phyloP scores from a whole-genome alignment of 2,329 filamentous ascomycete species.

The Epichloe gansuensis region DNA sequence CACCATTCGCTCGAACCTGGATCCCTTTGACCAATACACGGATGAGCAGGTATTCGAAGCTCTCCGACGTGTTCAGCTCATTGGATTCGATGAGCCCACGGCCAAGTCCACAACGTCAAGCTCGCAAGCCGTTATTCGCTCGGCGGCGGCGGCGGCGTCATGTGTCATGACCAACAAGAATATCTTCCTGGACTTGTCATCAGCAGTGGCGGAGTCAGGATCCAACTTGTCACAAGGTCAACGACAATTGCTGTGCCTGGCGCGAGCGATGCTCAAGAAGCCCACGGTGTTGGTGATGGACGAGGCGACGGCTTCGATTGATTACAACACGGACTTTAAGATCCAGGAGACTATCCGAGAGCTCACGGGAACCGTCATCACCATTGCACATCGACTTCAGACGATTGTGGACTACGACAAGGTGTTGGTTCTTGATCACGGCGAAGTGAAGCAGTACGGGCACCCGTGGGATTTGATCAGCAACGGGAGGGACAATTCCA shows the following conservation, averaged over 20 bases:
- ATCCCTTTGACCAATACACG: slow-evolving; percentile 80
- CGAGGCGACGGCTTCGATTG: slow-evolving; percentile 93
- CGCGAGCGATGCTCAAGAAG: slow-evolving; percentile 79
- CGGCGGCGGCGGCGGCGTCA: slow-evolving; percentile 9
- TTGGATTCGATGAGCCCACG: slow-evolving; percentile 45
- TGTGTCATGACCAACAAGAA: slow-evolving; percentile 71
- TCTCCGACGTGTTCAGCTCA: slow-evolving; percentile 78
- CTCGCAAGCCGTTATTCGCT: slow-evolving; percentile 7
- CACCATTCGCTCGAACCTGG: slow-evolving; percentile 82
- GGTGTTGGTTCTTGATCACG: slow-evolving; percentile 86
- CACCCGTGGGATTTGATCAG: slow-evolving; percentile 74
- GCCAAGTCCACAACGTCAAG: slow-evolving; percentile 9
- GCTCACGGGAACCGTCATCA: slow-evolving; percentile 85
- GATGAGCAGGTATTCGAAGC: slow-evolving; percentile 85
- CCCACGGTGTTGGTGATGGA: slow-evolving; percentile 98
- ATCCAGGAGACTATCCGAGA: slow-evolving; percentile 96
- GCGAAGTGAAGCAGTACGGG: slow-evolving; percentile 77
- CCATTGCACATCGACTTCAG: slow-evolving; percentile 88
- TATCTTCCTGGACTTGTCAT: slow-evolving; percentile 77
- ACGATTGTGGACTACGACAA: slow-evolving; percentile 99
- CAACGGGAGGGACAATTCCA: slow-evolving; percentile 54
- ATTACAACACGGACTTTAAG: slow-evolving; percentile 89
- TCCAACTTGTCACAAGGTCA: slow-evolving; percentile 94
- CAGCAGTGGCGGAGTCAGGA: slow-evolving; percentile 77
- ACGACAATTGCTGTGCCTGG: slow-evolving; percentile 85